Conservation (phyloP, 371 early-diverging fungal species). For the Dinochytrium kinnereticum region DNA sequence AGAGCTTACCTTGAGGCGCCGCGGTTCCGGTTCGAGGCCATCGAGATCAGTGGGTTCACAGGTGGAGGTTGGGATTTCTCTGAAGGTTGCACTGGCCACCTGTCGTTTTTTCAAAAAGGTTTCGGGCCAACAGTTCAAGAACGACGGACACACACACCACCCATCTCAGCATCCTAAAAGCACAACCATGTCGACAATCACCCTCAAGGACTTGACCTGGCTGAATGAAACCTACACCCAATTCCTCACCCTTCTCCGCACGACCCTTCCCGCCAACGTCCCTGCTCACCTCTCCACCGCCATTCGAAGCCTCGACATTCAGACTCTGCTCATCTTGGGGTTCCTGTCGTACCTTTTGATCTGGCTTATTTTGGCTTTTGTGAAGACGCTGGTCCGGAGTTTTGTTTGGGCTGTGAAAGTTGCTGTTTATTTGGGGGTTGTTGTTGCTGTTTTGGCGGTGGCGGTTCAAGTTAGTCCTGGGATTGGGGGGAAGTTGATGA, state of each 20-base stretch:
- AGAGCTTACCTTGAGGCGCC: neutral
- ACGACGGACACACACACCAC: neutral
- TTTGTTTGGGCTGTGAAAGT: slow-evolving; percentile 14
- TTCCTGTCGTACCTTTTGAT: slow-evolving; percentile 2
- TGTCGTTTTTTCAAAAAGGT: too few relatives aligned
- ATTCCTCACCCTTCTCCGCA: neutral
- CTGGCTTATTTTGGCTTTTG: neutral
- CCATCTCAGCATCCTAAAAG: neutral
- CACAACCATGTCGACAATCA: neutral
- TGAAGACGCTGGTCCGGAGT: slow-evolving; percentile 1
- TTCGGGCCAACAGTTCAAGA: too few relatives aligned
- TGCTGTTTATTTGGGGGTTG: neutral
- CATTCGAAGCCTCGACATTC: slow-evolving; percentile 6
- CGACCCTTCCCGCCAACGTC: neutral
- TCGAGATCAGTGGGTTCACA: neutral
- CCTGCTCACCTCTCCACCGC: neutral
- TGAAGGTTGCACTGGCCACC: too few relatives aligned
- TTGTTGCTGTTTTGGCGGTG: neutral
- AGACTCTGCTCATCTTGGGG: neutral
- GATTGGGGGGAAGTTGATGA: neutral
- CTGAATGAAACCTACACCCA: neutral
- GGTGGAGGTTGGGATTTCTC: too few relatives aligned
- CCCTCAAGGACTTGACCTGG: neutral
- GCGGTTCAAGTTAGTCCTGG: neutral
- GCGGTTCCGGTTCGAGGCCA: neutral